Conservation (phyloP, 495 filamentous ascomycete species). For the Niebla homalea region DNA sequence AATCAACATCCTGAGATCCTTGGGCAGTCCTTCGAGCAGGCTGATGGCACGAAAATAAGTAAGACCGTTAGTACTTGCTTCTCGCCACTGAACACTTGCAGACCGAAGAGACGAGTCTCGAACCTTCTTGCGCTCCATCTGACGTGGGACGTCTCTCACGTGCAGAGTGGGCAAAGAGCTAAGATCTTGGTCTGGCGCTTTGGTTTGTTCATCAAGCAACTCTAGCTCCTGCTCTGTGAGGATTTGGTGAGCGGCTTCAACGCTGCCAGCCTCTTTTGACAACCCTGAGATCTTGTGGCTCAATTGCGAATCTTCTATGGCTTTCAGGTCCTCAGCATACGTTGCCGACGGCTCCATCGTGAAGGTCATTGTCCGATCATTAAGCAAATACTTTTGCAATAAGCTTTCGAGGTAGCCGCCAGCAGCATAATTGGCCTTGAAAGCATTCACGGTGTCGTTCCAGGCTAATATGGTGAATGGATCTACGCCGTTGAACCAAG, state of each 20-base stretch:
- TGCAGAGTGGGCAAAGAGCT: conserved; percentile 78
- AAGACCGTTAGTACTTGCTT: conserved; percentile 84
- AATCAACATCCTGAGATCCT: conserved; percentile 71
- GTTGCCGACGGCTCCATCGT: conserved; percentile 78
- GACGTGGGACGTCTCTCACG: conserved; percentile 73
- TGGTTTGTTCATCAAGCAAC: conserved; percentile 67
- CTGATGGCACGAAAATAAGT: conserved; percentile 93
- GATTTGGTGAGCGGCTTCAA: conserved; percentile 52
- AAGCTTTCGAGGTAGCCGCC: conserved; percentile 71
- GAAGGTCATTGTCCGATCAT: conserved; percentile 75
- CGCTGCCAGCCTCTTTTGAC: conserved; percentile 51
- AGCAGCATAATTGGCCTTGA: conserved; percentile 57
- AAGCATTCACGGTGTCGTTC: conserved; percentile 73
- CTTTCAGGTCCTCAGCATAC: conserved; percentile 57
- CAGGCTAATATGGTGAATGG: conserved; percentile 82
- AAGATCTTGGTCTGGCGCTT: conserved; percentile 67
- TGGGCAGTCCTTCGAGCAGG: conserved; percentile 61
- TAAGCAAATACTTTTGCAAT: conserved; percentile 80
- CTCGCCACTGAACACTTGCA: conserved; percentile 73
- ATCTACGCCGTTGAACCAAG: conserved; percentile 91
- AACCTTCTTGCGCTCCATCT: conserved; percentile 56
- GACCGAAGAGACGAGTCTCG: conserved; percentile 52
- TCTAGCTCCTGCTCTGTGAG: conserved; percentile 67
- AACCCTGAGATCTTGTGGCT: conserved; percentile 55
- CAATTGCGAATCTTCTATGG: conserved; percentile 64